Percentiles rank a stretch among this genome's conserved stretches.
Evolutionary conservation across 495 filamentous ascomycete genomes (phyloP).

Genomic region (Xylaria bambusicola): DNA sequence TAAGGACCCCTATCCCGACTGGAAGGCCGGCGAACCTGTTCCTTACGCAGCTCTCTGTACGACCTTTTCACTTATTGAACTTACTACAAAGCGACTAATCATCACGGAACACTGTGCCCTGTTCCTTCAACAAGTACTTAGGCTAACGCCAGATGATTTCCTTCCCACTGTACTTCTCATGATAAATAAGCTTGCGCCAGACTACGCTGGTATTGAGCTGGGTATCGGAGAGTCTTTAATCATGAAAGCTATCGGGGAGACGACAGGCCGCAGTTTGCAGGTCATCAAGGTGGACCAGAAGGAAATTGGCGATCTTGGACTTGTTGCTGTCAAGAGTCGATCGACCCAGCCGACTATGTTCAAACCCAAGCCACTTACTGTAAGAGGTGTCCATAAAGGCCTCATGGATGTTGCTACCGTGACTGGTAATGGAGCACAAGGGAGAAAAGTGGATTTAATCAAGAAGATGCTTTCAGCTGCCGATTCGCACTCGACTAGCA

Average conservation of each 20-base stretch:
- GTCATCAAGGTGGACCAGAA: constrained; percentile 94
- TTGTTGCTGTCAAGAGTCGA: constrained; percentile 93
- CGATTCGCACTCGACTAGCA: constrained; percentile 68
- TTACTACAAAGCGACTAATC: constrained; percentile 85
- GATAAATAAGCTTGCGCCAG: constrained; percentile 96
- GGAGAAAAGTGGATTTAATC: constrained; percentile 88
- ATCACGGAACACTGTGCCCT: constrained; percentile 86
- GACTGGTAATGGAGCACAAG: constrained; percentile 84
- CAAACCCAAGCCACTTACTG: constrained; percentile 87
- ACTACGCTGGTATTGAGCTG: constrained; percentile 93
- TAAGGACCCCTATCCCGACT: constrained; percentile 90
- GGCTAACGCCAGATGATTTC: constrained; percentile 86
- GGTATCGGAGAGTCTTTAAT: constrained; percentile 97
- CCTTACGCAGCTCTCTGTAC: constrained; percentile 94
- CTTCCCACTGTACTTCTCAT: constrained; percentile 87
- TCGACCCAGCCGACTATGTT: constrained; percentile 96
- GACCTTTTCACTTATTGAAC: constrained; percentile 90
- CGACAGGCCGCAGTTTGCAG: constrained; percentile 80
- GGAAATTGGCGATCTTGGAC: constrained; percentile 90
- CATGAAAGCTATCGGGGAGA: constrained; percentile 97
- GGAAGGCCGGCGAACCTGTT: constrained; percentile 83
- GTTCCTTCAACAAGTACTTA: constrained; percentile 89
- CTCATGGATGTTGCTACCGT: constrained; percentile 85
- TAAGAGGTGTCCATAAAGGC: constrained; percentile 83
- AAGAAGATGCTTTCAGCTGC: constrained; percentile 91